Base-by-base conservation (phyloP, 2,329 filamentous ascomycete genomes). In the Davidsoniella neocaledoniae region DNA sequence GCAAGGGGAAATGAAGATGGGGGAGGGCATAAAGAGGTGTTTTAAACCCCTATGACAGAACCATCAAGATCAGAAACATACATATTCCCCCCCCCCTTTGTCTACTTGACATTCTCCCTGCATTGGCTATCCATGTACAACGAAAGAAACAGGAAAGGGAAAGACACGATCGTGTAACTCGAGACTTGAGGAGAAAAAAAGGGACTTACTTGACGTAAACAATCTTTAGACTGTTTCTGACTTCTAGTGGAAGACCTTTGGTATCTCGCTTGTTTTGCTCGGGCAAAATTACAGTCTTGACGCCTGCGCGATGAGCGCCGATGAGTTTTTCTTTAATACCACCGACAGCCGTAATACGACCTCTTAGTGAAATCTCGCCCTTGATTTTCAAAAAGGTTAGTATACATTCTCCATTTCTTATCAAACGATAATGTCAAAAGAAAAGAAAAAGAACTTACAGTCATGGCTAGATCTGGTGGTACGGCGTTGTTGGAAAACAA, bases 291-390 rank as follows among this genome's bases (percentile, higher is more conserved):
- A 98, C 90, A 29, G 86, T 90, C 73, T 94, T 94, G 54, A 98
- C 90, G 25, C 91, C 91, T 2, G 91, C 91, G 50, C 90, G 76
- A 61, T 93, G 71, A 7, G 91, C 91, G 19, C 91, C 91, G 61
- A 98, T 96, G 48, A 96, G 73, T 66, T 98, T 98, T 76, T 98
- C 90, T 67, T 96, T 95, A 68, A 98, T 96, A 16, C 91, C 91
- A 48, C 91, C 91, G 36, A 98, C 91, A 23, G 90, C 86, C 66
- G 91, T 86, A 51, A 98, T 83, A 56, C 87, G 79, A 19, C 91
- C 91, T 40, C 91, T 77, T 23, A 98, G 76, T 51, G 83, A 86
- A 54, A 81, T 78, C 60, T 81, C 78, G 55, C 77, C 77, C 73
- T 77, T 64, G 51, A 6, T 14, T 12, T 19, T 12, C 23, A 25